Evolutionary conservation across 352 stramenopile genomes (phyloP).

Genomic region (Pythium insidiosum): DNA sequence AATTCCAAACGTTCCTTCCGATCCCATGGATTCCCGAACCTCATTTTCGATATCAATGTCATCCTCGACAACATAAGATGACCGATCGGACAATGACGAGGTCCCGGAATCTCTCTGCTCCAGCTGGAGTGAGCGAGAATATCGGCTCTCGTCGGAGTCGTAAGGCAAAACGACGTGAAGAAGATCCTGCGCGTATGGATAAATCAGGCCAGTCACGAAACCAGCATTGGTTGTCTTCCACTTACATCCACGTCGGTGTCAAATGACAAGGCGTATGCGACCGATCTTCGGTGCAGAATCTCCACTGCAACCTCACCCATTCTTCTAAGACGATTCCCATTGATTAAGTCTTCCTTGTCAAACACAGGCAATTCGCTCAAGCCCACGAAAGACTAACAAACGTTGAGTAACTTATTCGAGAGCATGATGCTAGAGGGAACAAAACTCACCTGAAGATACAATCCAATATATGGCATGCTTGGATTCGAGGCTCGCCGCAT

Average conservation of each 20-base stretch:
- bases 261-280: constrained; percentile 53
- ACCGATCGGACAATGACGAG: constrained; percentile 45
- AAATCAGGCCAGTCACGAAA: neutral
- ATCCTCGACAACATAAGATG: constrained; percentile 33
- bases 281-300: constrained; percentile 67
- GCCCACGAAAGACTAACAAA: constrained; percentile 53
- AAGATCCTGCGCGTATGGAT: constrained; percentile 21
- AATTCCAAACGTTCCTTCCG: constrained; percentile 68
- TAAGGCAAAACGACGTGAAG: constrained; percentile 66
- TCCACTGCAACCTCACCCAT: constrained; percentile 72
- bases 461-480: constrained; percentile 81
- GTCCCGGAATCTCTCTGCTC: constrained; percentile 70
- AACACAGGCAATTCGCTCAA: constrained; percentile 76
- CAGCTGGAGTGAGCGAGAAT: constrained; percentile 58
- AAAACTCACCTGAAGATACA: constrained; percentile 71
- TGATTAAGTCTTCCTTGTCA: constrained; percentile 55
- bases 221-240: neutral
- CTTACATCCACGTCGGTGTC: constrained; percentile 55
- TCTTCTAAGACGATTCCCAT: constrained; percentile 57
- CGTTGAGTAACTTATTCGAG: neutral
- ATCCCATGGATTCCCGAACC: constrained; percentile 68
- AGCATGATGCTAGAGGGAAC: neutral
- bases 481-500: constrained; percentile 68
- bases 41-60: constrained; percentile 74
- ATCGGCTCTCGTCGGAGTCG: constrained; percentile 68